phyloP scores from a whole-genome alignment of 768 basidiomycete genomes.

The Melanogaster broomeanus region DNA sequence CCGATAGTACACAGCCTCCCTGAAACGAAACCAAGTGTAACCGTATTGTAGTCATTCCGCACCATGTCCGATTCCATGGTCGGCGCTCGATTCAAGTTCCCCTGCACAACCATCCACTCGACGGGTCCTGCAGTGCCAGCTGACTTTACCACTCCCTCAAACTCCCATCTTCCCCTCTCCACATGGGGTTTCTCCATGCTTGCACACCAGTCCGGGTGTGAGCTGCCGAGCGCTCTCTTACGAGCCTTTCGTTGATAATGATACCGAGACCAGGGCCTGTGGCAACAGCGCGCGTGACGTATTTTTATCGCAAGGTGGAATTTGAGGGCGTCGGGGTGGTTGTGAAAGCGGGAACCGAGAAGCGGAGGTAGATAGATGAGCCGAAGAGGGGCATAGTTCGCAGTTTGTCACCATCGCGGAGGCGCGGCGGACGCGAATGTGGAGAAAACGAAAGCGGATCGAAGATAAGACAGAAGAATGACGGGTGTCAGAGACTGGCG shows the following conservation, averaged over 20 bases:
- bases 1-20: too few relatives aligned
- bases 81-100: background rate
- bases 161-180: conserved; percentile 56
- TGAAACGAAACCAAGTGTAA: too few relatives aligned
- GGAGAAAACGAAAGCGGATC: background rate
- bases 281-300: background rate
- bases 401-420: background rate
- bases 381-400: background rate
- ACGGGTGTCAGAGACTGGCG: background rate
- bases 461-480: conserved; percentile 1
- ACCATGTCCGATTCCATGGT: background rate
- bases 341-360: background rate
- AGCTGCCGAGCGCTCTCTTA: conserved; percentile 33
- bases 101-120: background rate
- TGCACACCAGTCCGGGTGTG: conserved; percentile 14
- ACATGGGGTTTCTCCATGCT: conserved; percentile 40
- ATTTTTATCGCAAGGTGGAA: background rate
- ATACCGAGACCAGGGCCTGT: conserved; percentile 62
- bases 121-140: too few relatives aligned
- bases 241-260: conserved; percentile 57
- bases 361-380: background rate
- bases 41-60: background rate
- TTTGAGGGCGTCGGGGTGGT: background rate
- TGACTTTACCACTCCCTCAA: conserved; percentile 53
- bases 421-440: background rate